Evolutionary conservation across 2,329 filamentous ascomycete genomes (phyloP), one percentile per base, ranked within the genome.

Genomic region (Aureobasidium sp.): DNA sequence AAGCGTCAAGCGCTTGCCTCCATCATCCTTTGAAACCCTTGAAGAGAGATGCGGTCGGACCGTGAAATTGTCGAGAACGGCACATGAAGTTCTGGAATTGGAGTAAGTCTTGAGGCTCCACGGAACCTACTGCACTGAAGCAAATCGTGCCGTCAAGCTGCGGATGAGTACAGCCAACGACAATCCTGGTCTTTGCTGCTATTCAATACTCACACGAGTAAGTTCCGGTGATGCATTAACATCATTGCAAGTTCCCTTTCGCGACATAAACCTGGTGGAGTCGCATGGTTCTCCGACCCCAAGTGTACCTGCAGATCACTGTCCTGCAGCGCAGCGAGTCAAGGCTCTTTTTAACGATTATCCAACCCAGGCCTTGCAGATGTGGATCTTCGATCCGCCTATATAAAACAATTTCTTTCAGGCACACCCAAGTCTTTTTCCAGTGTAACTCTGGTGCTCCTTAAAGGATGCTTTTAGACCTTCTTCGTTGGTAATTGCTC

Each of bases 371-470:
- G 44, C 41, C 53, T 48, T 57, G 53, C 29, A 26, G n/a, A 29
- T 29, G 53, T 57, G 53, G 53, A 57, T 46, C 53, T 24, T 44
- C n/a, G 53, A 36, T 46, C 41, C 53, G 41, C 53, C n/a, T n/a
- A 46, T 55, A 55, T 57, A 44, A 46, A 57, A 46, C 43, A 57
- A 57, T 57, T 46, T 57, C 39, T 46, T 57, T 46, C 53, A 57
- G 53, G 53, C 53, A 32, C 29, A 32, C 29, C 52, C 53, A 34
- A n/a, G 27, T 27, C 37, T 44, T 55, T 43, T 34, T 9, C 17
- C n/a, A 44, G 20, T 29, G 17, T 57, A 34, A 17, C 36, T 29
- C 29, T 57, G 15, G 24, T 44, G 39, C 26, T 37, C 20, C n/a
- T 55, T 12, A 17, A 29, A 24, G 15, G 32, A 12, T 46, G 17